Percentiles rank a stretch among this genome's conserved stretches.
Evolutionary conservation across 352 stramenopile species (phyloP).

Genomic region (Vaucheria bursata): DNA sequence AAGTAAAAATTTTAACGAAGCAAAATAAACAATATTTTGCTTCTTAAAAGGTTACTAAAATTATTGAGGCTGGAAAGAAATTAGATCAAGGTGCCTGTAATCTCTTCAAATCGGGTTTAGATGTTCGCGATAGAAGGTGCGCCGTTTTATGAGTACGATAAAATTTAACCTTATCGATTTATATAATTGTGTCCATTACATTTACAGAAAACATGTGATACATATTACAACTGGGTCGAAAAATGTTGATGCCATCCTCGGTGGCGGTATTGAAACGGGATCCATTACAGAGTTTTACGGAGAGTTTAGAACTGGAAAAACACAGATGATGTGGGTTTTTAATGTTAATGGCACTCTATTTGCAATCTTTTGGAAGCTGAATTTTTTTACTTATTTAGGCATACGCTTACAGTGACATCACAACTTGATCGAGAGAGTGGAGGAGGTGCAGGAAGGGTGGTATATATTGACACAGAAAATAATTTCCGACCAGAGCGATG

Average conservation of each 20-base stretch:
- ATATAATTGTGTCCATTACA: neutral
- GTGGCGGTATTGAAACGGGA: constrained; percentile 40
- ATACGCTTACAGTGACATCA: constrained; percentile 67
- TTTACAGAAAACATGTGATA: neutral
- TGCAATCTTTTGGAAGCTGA: neutral
- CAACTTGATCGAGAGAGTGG: constrained; percentile 72
- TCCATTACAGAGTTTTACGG: constrained; percentile 78
- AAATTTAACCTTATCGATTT: neutral
- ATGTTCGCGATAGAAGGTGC: constrained; percentile 13
- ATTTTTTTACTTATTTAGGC: constrained; percentile 21
- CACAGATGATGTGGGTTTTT: constrained; percentile 61
- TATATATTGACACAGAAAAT: constrained; percentile 70
- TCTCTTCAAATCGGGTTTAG: constrained; percentile 28
- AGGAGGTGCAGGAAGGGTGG: constrained; percentile 61
- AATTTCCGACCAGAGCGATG: constrained; percentile 71
- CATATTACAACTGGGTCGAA: constrained; percentile 39
- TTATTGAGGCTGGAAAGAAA: constrained; percentile 24
- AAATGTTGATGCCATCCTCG: constrained; percentile 38
- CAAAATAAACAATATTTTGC: neutral
- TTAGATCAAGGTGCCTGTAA: constrained; percentile 16
- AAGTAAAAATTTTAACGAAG: neutral
- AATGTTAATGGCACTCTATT: neutral
- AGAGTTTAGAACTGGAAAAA: constrained; percentile 86
- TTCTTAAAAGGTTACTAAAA: constrained; percentile 19
- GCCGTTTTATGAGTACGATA: constrained; percentile 23